A percentile compares a stretch with the other conserved stretches of the same genome.
Evolutionary conservation across 148 eudicot species (phyloP).

Genomic region (Tetragonia tetragonoides): DNA sequence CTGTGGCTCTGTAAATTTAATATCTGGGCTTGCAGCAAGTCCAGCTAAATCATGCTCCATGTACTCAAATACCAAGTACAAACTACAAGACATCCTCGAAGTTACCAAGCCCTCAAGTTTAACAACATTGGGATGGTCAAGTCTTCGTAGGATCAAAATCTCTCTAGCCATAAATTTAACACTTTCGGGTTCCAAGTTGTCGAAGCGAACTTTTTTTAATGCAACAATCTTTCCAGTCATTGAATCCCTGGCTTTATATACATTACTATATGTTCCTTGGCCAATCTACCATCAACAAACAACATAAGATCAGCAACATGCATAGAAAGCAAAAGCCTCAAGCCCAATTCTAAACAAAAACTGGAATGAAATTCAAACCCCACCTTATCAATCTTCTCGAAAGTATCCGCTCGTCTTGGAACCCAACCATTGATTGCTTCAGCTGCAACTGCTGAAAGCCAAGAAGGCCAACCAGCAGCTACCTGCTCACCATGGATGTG

Average conservation of each 20-base stretch:
- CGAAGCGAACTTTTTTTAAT: slow-evolving; percentile 86
- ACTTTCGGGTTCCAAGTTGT: slow-evolving; percentile 93
- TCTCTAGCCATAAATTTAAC: slow-evolving; percentile 94
- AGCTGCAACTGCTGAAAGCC: slow-evolving; percentile 87
- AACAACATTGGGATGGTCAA: slow-evolving; percentile 88
- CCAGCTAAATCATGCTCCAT: slow-evolving; percentile 98
- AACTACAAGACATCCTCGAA: slow-evolving; percentile 94
- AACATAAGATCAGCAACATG: slow-evolving; percentile 11
- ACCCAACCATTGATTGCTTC: slow-evolving; percentile 98
- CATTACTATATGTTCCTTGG: slow-evolving; percentile 95
- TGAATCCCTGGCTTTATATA: slow-evolving; percentile 89
- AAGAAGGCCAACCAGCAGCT: slow-evolving; percentile 96
- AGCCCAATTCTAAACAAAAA: slow-evolving; percentile 1
- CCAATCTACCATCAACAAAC: slow-evolving; percentile 57
- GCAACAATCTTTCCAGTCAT: slow-evolving; percentile 85
- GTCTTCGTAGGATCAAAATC: slow-evolving; percentile 74
- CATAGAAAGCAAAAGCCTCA: not conserved
- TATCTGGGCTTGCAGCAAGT: slow-evolving; percentile 85
- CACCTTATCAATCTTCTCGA: slow-evolving; percentile 95
- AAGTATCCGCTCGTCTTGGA: slow-evolving; percentile 87
- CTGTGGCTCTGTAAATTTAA: slow-evolving; percentile 87
- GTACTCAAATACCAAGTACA: slow-evolving; percentile 85
- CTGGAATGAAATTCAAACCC: slow-evolving; percentile 3
- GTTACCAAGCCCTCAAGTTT: slow-evolving; percentile 92
- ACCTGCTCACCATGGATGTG: slow-evolving; percentile 81